Evolutionary conservation across 768 basidiomycete genomes (phyloP), one percentile per base, ranked within the genome.

Genomic region (Amanita rubescens): DNA sequence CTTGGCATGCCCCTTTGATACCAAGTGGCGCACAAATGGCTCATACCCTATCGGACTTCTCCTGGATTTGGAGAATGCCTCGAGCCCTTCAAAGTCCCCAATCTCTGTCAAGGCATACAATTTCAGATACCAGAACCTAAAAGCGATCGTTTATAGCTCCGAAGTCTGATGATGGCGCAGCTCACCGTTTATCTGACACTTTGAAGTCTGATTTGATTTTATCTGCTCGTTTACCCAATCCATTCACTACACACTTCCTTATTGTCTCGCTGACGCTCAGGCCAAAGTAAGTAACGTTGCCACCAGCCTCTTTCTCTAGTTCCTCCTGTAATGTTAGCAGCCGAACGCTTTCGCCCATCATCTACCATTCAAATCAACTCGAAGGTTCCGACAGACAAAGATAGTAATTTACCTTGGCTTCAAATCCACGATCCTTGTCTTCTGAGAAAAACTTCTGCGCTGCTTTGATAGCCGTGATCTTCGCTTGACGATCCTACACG

Each of bases 11-110:
- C 90, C 90, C 35, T 83, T 80, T 47, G 81, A 76, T 25, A 90
- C 79, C 34, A 96, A 76, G 59, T 90, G 83, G 34, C 75, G 81
- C 22, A 94, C 92, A 64, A 93, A 93, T 0, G 87, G 78, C 63
- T 97, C 94, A 63, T 95, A 98, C 1, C 96, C 95, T 54, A 98
- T 97, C 3, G 95, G 94, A 66, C 88, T 92, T 59, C 91, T 80
- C 68, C 82, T 94, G 33, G 86, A 87, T 60, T 84, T 87, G 1
- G 93, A 82, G 64, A 99, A 95, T 0, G 77, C 65, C 45, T 97
- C 93, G 12, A 98, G 75, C 1, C 78, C 83, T 32, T 94, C 89
- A 67, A 94, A 98, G 67, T 96, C 92, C 55, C 82, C 76, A 19
- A 79, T 72, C n/a, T 78, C 75, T 9, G 86, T 85, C 52, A 98